Evolutionary conservation across 2,329 filamentous ascomycete genomes (phyloP), one percentile per base, ranked within the genome.

Genomic region (Waltergamsia citrina): DNA sequence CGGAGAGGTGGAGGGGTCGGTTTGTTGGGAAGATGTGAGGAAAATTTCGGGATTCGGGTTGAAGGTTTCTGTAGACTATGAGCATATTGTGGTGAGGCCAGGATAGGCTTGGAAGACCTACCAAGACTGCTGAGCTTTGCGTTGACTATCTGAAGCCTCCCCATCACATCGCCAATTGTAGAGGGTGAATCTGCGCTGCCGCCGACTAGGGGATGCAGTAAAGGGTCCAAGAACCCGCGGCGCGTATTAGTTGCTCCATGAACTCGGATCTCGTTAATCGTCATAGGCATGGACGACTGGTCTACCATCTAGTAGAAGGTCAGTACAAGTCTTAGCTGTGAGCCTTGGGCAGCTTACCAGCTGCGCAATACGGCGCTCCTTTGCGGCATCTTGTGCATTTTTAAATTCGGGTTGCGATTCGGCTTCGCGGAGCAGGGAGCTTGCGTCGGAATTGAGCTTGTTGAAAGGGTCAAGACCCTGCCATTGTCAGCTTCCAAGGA

Each of bases 221-320:
- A 67, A 23, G 78, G 77, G 53, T 93, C 74, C 35, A 98, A 77
- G 57, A 98, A 95, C 42, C 72, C 69, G 47, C 74, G 74, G 42
- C 92, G 77, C n/a, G 90, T 94, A 52, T 92, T 79, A 40, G 73
- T 71, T 29, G 85, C 86, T 52, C 87, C 84, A 41, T 93, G 75
- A 40, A 98, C 69, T 47, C 83, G 78, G 52, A 98, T 74, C 29
- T 85, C 84, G 47, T 85, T 85, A 53, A 98, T 81, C 11, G 86
- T 85, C 48, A 92, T 85, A 26, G 92, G 90, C 38, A 92, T 75
- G 28, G 85, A 85, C 44, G 82, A 81, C 56, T 96, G 94, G 59
- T 83, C 74, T 44, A 78, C 45, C 42, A 61, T 51, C 58, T 61
- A 35, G 7, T 28, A 16, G 5, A 20, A 5, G n/a, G 33, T 56